Evolutionary conservation across 75 land plant species (phyloP).

Genomic region (Pseudotsuga menziesii): DNA sequence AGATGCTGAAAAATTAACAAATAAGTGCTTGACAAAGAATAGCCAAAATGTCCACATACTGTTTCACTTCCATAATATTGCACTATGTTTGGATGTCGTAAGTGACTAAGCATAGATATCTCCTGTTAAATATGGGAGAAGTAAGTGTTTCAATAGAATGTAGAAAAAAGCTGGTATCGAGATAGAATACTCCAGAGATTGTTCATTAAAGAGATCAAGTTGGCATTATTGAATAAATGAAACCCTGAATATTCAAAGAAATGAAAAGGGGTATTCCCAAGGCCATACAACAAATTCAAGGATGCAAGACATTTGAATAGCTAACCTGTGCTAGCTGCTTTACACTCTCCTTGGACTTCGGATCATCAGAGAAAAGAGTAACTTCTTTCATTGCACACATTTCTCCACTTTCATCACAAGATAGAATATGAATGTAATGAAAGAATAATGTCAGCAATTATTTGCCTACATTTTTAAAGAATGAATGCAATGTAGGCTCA

Average conservation of each 20-base stretch:
- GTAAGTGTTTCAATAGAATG: constrained; percentile 1
- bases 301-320: background rate
- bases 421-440: background rate
- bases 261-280: background rate
- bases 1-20: background rate
- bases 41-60: constrained; percentile 10
- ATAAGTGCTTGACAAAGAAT: background rate
- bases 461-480: background rate
- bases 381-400: constrained; percentile 99
- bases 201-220: background rate
- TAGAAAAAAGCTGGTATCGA: background rate
- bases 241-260: constrained; percentile 1
- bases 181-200: background rate
- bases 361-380: constrained; percentile 73
- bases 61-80: background rate
- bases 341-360: constrained; percentile 79
- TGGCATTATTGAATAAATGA: background rate
- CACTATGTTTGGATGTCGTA: background rate
- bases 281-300: background rate
- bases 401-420: constrained; percentile 76
- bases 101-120: constrained; percentile 6
- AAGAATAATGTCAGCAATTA: background rate
- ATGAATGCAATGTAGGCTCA: background rate
- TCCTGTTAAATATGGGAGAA: constrained; percentile 19
- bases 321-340: constrained; percentile 62